phyloP scores from a whole-genome alignment of 139 green algal species.

The Ettlia oleoabundans region DNA sequence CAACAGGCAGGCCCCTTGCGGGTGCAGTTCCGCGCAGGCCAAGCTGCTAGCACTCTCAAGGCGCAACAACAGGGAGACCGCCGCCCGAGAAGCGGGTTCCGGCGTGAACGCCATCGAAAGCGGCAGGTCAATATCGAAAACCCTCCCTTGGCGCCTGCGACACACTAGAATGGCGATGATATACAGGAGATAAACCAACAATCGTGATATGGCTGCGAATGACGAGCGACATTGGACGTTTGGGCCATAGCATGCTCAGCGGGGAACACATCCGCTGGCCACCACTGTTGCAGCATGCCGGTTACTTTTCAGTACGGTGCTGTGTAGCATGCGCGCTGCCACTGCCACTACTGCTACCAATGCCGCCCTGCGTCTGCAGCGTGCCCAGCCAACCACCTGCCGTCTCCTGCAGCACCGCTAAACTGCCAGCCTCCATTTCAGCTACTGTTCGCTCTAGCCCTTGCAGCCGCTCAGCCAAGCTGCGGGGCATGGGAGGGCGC shows the following conservation, averaged over 20 bases:
- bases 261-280: too few relatives aligned
- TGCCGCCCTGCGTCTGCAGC: not conserved
- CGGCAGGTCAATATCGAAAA: constrained; percentile 8
- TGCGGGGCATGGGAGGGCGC: too few relatives aligned
- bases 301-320: constrained; percentile 38
- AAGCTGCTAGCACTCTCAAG: not conserved
- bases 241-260: too few relatives aligned
- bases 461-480: not conserved
- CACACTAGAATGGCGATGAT: too few relatives aligned
- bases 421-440: not conserved
- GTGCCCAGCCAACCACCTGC: not conserved
- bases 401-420: not conserved
- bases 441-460: not conserved
- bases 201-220: not conserved
- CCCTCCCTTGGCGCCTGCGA: too few relatives aligned
- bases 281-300: too few relatives aligned
- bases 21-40: constrained; percentile 1
- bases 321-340: not conserved
- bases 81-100: not conserved
- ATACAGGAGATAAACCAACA: constrained; percentile 17
- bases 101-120: not conserved
- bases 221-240: not conserved
- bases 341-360: not conserved
- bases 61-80: not conserved
- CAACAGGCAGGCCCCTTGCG: not conserved